Evolutionary conservation across 176 grass and related monocot genomes (phyloP), one percentile per base, ranked within the genome.

Genomic region (Oryza glaberrima): DNA sequence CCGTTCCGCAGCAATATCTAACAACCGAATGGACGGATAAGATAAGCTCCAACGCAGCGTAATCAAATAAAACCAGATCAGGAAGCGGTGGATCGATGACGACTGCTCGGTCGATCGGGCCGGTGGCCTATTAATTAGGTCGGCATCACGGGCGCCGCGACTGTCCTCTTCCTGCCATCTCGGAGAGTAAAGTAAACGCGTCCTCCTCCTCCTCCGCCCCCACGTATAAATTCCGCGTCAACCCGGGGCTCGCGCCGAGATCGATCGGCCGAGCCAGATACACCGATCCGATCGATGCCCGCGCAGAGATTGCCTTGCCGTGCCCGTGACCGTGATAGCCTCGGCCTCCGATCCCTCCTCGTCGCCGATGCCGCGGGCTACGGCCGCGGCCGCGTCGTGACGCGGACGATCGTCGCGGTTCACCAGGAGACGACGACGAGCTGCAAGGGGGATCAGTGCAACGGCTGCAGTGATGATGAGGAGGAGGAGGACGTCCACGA

Each of bases 151-250:
- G 74, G 75, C 14, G 63, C 77, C 81, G 45, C 86, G 10, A 63
- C 70, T 51, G 38, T 40, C 6, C 22, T 28, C 63, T 75, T 84
- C 63, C 87, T 28, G 87, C 70, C 76, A 44, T 48, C 76, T 30
- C 38, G 77, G 38, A 40, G 56, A 17, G 15, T 3, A 19, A 20
- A 40, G 52, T 8, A 40, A 65, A 43, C 30, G 11, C 64, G 44
- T 8, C 48, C 48, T 70, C 46, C 82, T 75, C 76, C 6, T 2
- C 48, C 28, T 35, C 34, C 34, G 34, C 34, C 34, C 22, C 75
- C 86, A 61, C 20, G 64, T 89, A 89, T 89, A 89, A 81, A 88
- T 67, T 41, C 47, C 14, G 28, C 77, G 48, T 63, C 87, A 20
- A 60, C 77, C 61, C 26, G 6, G 7, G 54, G 17, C 52, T 20